Evolutionary conservation across 176 grass and related monocot species (phyloP).

Genomic region (Thinopyrum elongatum): DNA sequence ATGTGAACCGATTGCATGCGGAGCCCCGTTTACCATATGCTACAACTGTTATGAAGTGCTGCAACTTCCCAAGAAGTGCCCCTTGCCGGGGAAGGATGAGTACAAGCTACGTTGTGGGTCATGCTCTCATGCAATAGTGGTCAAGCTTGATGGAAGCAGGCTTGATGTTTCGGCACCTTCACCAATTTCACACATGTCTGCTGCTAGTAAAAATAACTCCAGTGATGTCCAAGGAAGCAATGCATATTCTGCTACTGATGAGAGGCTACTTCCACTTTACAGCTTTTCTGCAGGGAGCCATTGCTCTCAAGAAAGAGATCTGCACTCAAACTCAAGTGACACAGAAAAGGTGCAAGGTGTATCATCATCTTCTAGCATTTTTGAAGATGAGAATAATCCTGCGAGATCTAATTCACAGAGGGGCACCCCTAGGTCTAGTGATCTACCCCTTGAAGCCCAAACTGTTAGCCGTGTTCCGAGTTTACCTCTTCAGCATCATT

Average conservation of each 20-base stretch:
- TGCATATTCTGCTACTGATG: constrained; percentile 16
- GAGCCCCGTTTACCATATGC: constrained; percentile 87
- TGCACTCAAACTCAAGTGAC: constrained; percentile 50
- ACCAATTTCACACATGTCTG: constrained; percentile 36
- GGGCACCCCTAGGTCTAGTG: constrained; percentile 42
- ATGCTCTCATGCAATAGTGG: constrained; percentile 67
- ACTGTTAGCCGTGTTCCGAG: constrained; percentile 59
- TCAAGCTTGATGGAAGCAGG: constrained; percentile 72
- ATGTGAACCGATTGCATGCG: constrained; percentile 72
- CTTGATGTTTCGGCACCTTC: constrained; percentile 63
- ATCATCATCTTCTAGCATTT: constrained; percentile 62
- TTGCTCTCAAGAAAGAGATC: constrained; percentile 51
- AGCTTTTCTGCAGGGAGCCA: constrained; percentile 66
- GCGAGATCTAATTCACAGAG: constrained; percentile 53
- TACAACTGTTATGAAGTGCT: constrained; percentile 93
- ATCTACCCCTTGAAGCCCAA: constrained; percentile 48
- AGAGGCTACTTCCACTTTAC: constrained; percentile 65
- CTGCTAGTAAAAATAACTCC: constrained; percentile 40
- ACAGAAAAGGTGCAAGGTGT: constrained; percentile 47
- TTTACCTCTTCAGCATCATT: constrained; percentile 73
- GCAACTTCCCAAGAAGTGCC: constrained; percentile 64
- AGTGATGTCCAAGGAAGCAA: constrained; percentile 40
- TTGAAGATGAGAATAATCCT: constrained; percentile 52
- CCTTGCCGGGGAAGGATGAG: constrained; percentile 50
- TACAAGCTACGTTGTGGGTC: constrained; percentile 74